Conservation (phyloP, 257 asterid species). For the Forsythia suspensa region DNA sequence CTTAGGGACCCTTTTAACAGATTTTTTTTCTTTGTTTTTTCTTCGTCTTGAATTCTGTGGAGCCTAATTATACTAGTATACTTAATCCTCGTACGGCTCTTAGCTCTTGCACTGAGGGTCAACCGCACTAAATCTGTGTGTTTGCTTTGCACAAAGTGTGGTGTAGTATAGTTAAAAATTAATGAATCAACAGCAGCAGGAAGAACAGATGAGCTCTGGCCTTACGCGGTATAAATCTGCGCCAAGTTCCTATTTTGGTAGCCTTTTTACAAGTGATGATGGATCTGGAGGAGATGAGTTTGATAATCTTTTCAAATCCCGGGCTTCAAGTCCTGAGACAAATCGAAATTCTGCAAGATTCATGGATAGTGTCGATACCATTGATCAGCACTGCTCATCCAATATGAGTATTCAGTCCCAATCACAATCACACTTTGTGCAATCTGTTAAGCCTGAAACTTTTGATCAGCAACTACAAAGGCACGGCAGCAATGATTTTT, state of each 20-base stretch:
- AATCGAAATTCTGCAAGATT: constrained; percentile 26
- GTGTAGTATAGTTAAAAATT: too few relatives aligned
- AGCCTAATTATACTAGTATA: not conserved
- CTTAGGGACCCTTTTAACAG: not conserved
- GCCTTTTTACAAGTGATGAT: constrained; percentile 32
- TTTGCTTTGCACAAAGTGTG: not conserved
- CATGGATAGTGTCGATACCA: constrained; percentile 4
- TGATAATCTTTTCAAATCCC: constrained; percentile 33
- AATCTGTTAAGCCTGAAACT: not conserved
- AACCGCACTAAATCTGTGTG: not conserved
- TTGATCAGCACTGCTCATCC: constrained; percentile 4
- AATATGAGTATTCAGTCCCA: constrained; percentile 14
- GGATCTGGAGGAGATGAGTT: constrained; percentile 50
- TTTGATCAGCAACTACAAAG: constrained; percentile 17
- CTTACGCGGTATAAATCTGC: constrained; percentile 65
- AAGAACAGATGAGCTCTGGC: constrained; percentile 34
- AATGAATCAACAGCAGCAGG: constrained; percentile 33
- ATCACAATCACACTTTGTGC: constrained; percentile 26
- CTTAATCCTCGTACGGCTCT: too few relatives aligned
- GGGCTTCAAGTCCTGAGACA: constrained; percentile 13
- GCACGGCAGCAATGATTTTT: constrained; percentile 24
- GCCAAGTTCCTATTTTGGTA: constrained; percentile 58
- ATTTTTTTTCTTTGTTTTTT: not conserved
- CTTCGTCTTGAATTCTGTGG: not conserved
- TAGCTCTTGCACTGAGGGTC: too few relatives aligned